Conservation (phyloP, 805 yeast species). For the Myxozyma geophila region DNA sequence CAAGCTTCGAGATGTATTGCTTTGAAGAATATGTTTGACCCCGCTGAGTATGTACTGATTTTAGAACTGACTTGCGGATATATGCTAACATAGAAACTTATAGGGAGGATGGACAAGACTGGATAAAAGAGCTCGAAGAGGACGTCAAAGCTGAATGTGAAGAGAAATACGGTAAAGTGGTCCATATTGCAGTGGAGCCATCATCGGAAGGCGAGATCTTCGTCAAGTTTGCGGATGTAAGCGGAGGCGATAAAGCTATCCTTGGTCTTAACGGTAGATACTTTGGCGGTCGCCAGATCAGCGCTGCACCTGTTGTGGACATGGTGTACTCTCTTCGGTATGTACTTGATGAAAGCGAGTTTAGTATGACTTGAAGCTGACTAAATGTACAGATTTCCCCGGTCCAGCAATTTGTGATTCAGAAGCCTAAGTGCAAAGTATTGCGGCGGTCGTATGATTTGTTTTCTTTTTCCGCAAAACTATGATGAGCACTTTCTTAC, state of each 20-base stretch:
- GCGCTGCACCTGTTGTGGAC: constrained; percentile 43
- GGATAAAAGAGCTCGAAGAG: constrained; percentile 45
- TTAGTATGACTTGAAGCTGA: background rate
- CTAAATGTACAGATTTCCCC: constrained; percentile 33
- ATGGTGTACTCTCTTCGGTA: constrained; percentile 43
- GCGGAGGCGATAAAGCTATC: constrained; percentile 41
- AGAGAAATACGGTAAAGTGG: constrained; percentile 45
- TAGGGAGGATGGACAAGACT: constrained; percentile 44
- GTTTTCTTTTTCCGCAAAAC: background rate
- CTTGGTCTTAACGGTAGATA: constrained; percentile 45
- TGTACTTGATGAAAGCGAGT: constrained; percentile 3
- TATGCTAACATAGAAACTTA: background rate
- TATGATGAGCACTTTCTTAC: background rate
- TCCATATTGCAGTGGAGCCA: constrained; percentile 43
- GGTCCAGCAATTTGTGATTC: constrained; percentile 29
- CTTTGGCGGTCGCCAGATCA: constrained; percentile 45
- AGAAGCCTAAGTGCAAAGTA: background rate
- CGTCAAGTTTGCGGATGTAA: constrained; percentile 41
- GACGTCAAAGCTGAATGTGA: constrained; percentile 47
- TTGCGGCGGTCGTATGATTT: background rate
- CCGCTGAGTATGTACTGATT: constrained; percentile 39
- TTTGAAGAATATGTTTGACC: constrained; percentile 44
- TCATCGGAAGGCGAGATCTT: constrained; percentile 44
- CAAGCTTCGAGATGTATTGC: constrained; percentile 41
- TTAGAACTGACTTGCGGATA: background rate